phyloP scores from a whole-genome alignment of 2,329 filamentous ascomycete genomes.

The Sporothrix brunneoviolacea region DNA sequence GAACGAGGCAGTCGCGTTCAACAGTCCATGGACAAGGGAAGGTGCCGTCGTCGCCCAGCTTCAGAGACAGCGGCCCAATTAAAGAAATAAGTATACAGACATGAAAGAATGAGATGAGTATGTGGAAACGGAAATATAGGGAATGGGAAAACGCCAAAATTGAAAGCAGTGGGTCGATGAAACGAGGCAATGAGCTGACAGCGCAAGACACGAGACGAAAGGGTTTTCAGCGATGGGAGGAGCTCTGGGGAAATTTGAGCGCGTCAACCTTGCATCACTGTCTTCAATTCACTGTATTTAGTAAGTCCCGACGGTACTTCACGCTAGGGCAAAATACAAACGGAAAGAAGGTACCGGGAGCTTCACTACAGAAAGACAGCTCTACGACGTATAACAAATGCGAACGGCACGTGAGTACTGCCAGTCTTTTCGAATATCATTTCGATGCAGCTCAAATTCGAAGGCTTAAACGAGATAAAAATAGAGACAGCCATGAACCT shows the following conservation, averaged over 20 bases:
- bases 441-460: too few species aligned
- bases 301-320: too few species aligned
- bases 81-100: not conserved
- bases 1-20: slow-evolving; percentile 4
- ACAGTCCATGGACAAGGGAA: not conserved
- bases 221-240: not conserved
- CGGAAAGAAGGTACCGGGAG: not conserved
- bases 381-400: too few species aligned
- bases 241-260: not conserved
- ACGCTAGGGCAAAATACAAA: not conserved
- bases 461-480: too few species aligned
- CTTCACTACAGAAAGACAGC: too few species aligned
- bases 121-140: too few species aligned
- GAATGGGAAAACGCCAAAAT: not conserved
- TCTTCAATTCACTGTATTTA: too few species aligned
- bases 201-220: not conserved
- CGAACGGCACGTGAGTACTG: too few species aligned
- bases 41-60: not conserved
- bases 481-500: too few species aligned
- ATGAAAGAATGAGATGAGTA: not conserved
- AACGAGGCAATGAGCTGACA: slow-evolving; percentile 1
- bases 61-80: not conserved
- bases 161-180: not conserved
- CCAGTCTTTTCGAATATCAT: too few species aligned
- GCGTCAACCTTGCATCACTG: too few species aligned